These are phyloP conservation scores for Bathelium albidoporum DNA, from an alignment of 495 filamentous ascomycete species.

Conservation along the genomic window DNA sequence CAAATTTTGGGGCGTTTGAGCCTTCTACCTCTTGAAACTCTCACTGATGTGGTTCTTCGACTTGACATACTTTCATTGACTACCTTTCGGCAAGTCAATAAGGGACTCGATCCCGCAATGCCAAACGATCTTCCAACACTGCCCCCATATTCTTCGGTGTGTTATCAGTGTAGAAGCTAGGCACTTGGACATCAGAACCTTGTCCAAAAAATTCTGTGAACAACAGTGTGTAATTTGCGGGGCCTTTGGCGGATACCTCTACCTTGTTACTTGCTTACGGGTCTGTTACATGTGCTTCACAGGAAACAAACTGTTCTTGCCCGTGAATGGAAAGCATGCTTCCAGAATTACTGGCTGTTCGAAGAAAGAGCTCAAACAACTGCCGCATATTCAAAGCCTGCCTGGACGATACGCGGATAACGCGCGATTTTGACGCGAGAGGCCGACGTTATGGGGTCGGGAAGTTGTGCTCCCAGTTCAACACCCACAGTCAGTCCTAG, in stretches of 20 bases:
- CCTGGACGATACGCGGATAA: neutral
- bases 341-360: neutral
- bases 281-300: slow-evolving; percentile 18
- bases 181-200: slow-evolving; percentile 1
- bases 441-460: neutral
- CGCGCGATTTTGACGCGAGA: neutral
- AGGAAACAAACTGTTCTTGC: neutral
- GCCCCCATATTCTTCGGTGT: slow-evolving; percentile 9
- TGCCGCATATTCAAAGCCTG: neutral
- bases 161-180: slow-evolving; percentile 11
- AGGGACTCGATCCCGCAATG: slow-evolving; percentile 20
- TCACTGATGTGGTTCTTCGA: slow-evolving; percentile 9
- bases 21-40: slow-evolving; percentile 17
- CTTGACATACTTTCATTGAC: slow-evolving; percentile 19
- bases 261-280: slow-evolving; percentile 18
- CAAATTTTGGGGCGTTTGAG: neutral
- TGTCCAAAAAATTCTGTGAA: slow-evolving; percentile 10
- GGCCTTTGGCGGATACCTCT: slow-evolving; percentile 19
- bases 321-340: neutral
- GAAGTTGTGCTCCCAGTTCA: neutral
- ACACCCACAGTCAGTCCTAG: neutral
- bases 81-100: slow-evolving; percentile 22
- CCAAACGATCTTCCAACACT: slow-evolving; percentile 7
- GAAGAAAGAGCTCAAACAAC: neutral
- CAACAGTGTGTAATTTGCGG: slow-evolving; percentile 13